Base-by-base conservation (phyloP, 2,329 filamentous ascomycete species). In the Monilinia vaccinii-corymbosi region DNA sequence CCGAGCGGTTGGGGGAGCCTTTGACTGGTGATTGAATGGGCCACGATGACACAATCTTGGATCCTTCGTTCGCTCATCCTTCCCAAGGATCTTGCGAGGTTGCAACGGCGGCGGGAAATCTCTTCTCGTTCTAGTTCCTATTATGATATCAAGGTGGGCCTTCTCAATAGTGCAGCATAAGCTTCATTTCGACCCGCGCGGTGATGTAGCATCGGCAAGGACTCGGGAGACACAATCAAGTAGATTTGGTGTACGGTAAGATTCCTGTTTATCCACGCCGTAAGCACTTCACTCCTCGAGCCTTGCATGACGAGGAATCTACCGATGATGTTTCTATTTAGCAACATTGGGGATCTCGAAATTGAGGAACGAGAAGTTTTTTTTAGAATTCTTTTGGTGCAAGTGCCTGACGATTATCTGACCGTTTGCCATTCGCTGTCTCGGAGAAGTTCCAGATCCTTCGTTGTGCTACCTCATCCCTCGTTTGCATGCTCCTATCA, bases 121-220 rank as follows among this genome's bases (percentile, higher is more conserved):
- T 42, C n/a, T 38, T 55, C 40, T 32, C 18, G 14, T 36, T 38
- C 40, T 55, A 44, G 25, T 44, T 21, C 21, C 55, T 40, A 38
- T 13, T 32, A 36, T 55, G 48, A 36, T 25, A 44, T 46, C 4
- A 18, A 44, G 40, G 38, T 21, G 11, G 8, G 32, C 13, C 23
- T 48, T 40, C 46, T 59, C 48, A 46, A 53, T 52, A 59, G 56
- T 59, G 47, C 53, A 58, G 31, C 48, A 53, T 59, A 59, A 53
- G 48, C 57, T 59, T 53, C 57, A 32, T 53, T 53, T 46, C n/a
- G 38, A 32, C 31, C 31, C 48, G 53, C 40, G 56, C 21, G 25
- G 32, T 59, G 38, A 53, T 36, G 56, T 38, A 46, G 56, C 48
- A 38, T 53, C 36, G 57, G 38, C 23, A 44, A 36, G 48, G 31